phyloP scores from a whole-genome alignment of 306 rosid genomes.

The Parietaria judaica region DNA sequence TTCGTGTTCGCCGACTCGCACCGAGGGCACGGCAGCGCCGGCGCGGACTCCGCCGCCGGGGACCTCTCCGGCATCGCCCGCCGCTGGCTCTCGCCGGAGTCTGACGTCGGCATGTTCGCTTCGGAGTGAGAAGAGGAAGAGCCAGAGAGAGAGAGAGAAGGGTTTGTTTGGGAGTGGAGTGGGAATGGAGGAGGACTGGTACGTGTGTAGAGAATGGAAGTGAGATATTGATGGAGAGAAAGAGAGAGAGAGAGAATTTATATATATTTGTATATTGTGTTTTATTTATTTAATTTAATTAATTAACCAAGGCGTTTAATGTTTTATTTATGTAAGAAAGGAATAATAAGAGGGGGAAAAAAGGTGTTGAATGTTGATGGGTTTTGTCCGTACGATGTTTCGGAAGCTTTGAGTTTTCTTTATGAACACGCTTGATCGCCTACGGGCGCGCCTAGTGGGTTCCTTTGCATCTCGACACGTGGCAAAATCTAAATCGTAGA shows the following conservation, averaged over 20 bases:
- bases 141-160: not conserved
- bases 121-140: not conserved
- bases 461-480: not conserved
- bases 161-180: slow-evolving; percentile 1
- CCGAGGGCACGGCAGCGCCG: slow-evolving; percentile 44
- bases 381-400: slow-evolving; percentile 9
- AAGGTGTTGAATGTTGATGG: not conserved
- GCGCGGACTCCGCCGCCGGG: slow-evolving; percentile 20
- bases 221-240: not conserved
- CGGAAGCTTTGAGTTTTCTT: not conserved
- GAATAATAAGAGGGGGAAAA: not conserved
- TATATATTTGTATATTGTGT: not conserved
- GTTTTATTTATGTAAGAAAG: not conserved
- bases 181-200: slow-evolving; percentile 2
- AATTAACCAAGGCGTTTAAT: not conserved
- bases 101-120: slow-evolving; percentile 27
- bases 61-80: slow-evolving; percentile 17
- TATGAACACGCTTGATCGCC: not conserved
- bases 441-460: not conserved
- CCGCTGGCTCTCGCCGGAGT: slow-evolving; percentile 2
- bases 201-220: not conserved
- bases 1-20: slow-evolving; percentile 43
- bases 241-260: not conserved
- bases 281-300: no score
- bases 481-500: not conserved